Percentiles rank a stretch among this genome's conserved stretches.
Conservation (phyloP, 257 asterid species). For the Thymus quinquecostatus region DNA sequence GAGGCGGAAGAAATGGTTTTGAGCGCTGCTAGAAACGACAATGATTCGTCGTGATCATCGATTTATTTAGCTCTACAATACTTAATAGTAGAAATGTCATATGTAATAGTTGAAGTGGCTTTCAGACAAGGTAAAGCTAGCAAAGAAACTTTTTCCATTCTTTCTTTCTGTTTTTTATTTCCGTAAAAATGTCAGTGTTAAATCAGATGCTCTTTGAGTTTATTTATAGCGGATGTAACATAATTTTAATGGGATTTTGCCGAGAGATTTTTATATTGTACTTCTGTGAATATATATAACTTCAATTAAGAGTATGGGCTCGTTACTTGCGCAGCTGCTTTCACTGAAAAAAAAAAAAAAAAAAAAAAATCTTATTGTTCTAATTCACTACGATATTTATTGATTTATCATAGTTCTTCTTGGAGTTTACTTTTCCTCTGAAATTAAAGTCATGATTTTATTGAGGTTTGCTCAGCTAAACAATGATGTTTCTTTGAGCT, state of each 20-base stretch:
- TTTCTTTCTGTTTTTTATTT: background rate
- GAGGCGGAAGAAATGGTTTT: conserved; percentile 57
- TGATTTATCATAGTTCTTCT: too few relatives aligned
- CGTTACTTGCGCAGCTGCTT: too few relatives aligned
- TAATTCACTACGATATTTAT: too few relatives aligned
- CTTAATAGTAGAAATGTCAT: conserved; percentile 23
- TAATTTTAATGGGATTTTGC: conserved; percentile 2
- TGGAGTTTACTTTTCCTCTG: too few relatives aligned
- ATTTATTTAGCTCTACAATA: conserved; percentile 14
- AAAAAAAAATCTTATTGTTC: too few relatives aligned
- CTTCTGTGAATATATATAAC: background rate
- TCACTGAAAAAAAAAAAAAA: too few relatives aligned
- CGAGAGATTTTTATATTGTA: background rate
- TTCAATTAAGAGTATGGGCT: background rate
- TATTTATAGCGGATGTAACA: conserved; percentile 22
- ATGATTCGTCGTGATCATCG: conserved; percentile 46
- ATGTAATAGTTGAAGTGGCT: conserved; percentile 22
- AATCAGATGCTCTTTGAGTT: background rate
- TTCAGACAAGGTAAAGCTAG: conserved; percentile 17
- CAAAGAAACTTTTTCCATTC: background rate
- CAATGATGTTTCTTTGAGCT: too few relatives aligned
- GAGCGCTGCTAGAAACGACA: conserved; percentile 47
- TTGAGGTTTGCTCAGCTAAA: too few relatives aligned
- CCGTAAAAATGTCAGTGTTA: background rate
- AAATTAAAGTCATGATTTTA: too few relatives aligned